Conservation (phyloP, 345 rosid species). For the Eucalyptus curtisii region DNA sequence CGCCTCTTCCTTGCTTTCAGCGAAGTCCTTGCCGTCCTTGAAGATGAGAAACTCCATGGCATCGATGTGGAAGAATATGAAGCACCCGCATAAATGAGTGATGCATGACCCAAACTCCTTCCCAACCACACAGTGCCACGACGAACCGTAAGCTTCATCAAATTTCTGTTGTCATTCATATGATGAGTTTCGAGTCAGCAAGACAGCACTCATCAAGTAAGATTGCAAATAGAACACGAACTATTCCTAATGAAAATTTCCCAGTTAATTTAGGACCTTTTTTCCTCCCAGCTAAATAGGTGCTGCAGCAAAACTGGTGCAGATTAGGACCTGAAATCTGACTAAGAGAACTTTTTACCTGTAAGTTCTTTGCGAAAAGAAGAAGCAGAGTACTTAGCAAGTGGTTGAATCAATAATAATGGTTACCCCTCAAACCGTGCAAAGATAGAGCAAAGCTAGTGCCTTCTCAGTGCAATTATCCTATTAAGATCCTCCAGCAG, state of each 20-base stretch:
- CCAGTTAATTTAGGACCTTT: background rate
- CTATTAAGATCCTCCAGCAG: background rate
- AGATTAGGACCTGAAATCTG: background rate
- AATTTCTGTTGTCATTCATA: conserved; percentile 15
- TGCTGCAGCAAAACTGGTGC: background rate
- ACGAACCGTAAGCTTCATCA: conserved; percentile 29
- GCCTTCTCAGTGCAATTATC: background rate
- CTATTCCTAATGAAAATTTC: background rate
- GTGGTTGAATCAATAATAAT: background rate
- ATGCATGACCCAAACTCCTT: conserved; percentile 45
- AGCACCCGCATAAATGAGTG: conserved; percentile 29
- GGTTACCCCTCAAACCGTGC: background rate
- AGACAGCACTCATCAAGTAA: background rate
- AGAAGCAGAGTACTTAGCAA: background rate
- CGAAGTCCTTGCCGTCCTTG: conserved; percentile 32
- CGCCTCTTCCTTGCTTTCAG: conserved; percentile 32
- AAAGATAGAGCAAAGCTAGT: background rate
- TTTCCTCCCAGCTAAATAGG: background rate
- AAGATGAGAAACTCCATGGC: conserved; percentile 40
- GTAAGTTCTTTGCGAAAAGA: background rate
- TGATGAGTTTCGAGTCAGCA: background rate
- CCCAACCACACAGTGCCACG: conserved; percentile 46
- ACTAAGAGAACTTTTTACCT: background rate
- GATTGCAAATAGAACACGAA: background rate
- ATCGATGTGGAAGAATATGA: conserved; percentile 31